Evolutionary conservation across 116 monocot species (phyloP).

Genomic region (Trichopus zeylanicus): DNA sequence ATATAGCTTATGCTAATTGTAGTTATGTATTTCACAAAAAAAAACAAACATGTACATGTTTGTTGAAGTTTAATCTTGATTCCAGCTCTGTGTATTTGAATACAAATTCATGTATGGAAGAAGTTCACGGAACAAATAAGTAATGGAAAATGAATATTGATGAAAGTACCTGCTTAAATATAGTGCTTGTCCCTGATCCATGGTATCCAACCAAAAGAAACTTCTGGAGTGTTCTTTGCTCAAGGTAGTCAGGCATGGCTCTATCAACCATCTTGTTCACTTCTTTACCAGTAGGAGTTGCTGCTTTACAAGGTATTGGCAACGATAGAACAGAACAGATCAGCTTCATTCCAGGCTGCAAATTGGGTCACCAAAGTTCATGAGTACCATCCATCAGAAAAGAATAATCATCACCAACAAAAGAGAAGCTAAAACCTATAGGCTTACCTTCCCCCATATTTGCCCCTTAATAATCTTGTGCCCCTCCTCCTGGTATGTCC

Average conservation of each 20-base stretch:
- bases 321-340: slow-evolving; percentile 78
- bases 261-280: slow-evolving; percentile 22
- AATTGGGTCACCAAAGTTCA: slow-evolving; percentile 1
- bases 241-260: slow-evolving; percentile 40
- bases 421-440: not conserved
- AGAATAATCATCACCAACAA: not conserved
- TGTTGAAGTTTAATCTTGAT: too few relatives aligned
- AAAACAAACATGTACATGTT: too few relatives aligned
- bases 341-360: slow-evolving; percentile 77
- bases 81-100: too few relatives aligned
- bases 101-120: not conserved
- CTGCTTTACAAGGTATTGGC: slow-evolving; percentile 53
- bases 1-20: too few relatives aligned
- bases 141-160: not conserved
- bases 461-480: slow-evolving; percentile 84
- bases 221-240: slow-evolving; percentile 63
- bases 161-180: slow-evolving; percentile 83
- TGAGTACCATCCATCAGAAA: not conserved
- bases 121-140: not conserved
- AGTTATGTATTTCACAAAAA: too few relatives aligned
- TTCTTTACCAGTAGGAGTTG: slow-evolving; percentile 38
- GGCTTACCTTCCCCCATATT: slow-evolving; percentile 40
- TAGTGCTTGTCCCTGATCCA: slow-evolving; percentile 80
- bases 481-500: slow-evolving; percentile 95
- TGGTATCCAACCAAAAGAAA: slow-evolving; percentile 66